Evolutionary conservation across 2,329 filamentous ascomycete species (phyloP), one percentile per base, ranked within the genome.

Genomic region (Aspergillus sp.): DNA sequence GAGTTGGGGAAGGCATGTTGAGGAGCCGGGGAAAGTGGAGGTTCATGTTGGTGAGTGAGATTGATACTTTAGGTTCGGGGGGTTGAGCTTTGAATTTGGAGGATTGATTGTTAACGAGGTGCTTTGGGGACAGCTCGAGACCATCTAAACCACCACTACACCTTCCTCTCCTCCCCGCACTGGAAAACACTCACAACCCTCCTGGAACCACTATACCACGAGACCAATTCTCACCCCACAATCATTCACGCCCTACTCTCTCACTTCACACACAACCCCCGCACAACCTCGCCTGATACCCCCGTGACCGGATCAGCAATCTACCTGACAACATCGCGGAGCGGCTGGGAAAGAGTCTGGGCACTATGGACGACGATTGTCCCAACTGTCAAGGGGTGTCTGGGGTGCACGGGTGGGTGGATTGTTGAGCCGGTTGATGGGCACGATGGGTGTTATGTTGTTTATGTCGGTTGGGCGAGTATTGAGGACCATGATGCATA

Each of bases 401-500:
- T 71, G 57, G 76, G 73, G 17, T 69, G 72, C 38, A 71, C 70
- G 4, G 76, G 75, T 6, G 75, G 76, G 7, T 68, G 66, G 52
- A 64, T 77, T 46, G 59, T 74, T 47, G 76, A 78, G 65, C 60
- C 65, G 2, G 67, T 76, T 15, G 71, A 73, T 22, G 72, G 69
- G 9, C 57, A 68, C 28, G 64, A 63, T 8, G 62, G 60, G 5
- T 70, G 67, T 28, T 77, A 73, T 65, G 61, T 76, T 7, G 75
- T 75, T 22, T 73, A 71, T 58, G 74, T 77, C 8, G 74, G 72
- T n/a, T 76, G 74, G 76, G 68, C 74, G 60, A 73, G 65, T 54
- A 66, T 75, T 6, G 68, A 72, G 48, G 54, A 72, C 25, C 75
- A 78, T 60, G 71, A 77, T 45, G 68, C 63, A 19, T 78, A 78